Evolutionary conservation across 345 rosid species (phyloP), one percentile per base, ranked within the genome.

Genomic region (Mercurialis annua): DNA sequence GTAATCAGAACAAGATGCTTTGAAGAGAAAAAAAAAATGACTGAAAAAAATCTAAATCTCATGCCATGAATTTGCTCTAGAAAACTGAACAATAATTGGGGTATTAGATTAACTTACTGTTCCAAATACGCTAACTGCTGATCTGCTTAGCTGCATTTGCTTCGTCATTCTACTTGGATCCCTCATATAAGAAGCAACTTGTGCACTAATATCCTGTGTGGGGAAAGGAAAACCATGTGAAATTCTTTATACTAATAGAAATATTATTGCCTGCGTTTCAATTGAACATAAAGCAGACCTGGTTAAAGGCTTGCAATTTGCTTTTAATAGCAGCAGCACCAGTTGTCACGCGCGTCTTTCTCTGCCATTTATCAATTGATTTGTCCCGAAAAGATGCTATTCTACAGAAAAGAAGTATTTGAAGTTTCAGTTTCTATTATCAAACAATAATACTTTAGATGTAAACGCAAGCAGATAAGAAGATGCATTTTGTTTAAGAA

Each of bases 131-230:
- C 85, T 75, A 71, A 84, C 79, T 2, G 89, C 72, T 31, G 89
- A 85, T 74, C 84, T 81, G 79, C 88, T 73, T 74, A 82, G 90
- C 72, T 87, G 96, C 99, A 94, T 94, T 81, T 94, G 97, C 84
- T 86, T 91, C 38, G 89, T 71, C 96, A 94, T 91, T 82, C 92
- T 85, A 80, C 89, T 87, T 48, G 99, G 96, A 80, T 91, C 97
- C 80, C 96, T 89, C 96, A 91, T 87, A 80, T 84, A 83, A 23
- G 82, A 71, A 64, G 92, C 84, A 67, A 94, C 96, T 84, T 94
- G 96, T 49, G 86, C 98, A 65, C 96, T 91, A 43, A 91, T 86
- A 78, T 84, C 89, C 99, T 94, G 83, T 21, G 24, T 60, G 43
- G 31, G 21, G 54, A 70, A 68, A 34, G 59, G 52, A 55, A 38